Evolutionary conservation across 2,329 filamentous ascomycete genomes (phyloP).

Genomic region (Aspergillus udagawae): DNA sequence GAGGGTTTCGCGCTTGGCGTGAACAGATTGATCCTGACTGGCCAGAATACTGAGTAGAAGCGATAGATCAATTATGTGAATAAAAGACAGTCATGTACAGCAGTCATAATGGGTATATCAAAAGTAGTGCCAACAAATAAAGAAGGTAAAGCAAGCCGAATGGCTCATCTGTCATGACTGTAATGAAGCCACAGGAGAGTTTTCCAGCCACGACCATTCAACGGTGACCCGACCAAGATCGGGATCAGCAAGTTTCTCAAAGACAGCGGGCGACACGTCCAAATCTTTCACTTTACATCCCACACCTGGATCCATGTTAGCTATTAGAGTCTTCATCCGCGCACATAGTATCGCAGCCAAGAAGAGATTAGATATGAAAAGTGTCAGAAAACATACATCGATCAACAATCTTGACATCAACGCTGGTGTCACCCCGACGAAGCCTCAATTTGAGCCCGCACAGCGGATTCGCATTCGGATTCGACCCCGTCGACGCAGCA

Average conservation of each 20-base stretch:
- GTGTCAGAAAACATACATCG: constrained; percentile 46
- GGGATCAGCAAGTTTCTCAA: constrained; percentile 44
- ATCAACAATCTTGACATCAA: constrained; percentile 65
- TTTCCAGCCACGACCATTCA: constrained; percentile 50
- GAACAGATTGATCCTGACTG: constrained; percentile 39
- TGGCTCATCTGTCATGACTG: constrained; percentile 1
- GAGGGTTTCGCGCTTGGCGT: constrained; percentile 42
- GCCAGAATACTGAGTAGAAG: constrained; percentile 34
- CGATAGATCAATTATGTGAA: not conserved
- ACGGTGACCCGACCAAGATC: constrained; percentile 46
- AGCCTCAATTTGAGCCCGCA: constrained; percentile 67
- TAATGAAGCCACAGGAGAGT: constrained; percentile 23
- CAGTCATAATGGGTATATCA: not conserved
- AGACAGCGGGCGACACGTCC: constrained; percentile 48
- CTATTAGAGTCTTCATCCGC: constrained; percentile 8
- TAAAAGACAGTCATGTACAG: not conserved
- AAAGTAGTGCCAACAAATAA: constrained; percentile 1
- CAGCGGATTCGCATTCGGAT: constrained; percentile 62
- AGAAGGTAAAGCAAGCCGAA: not conserved
- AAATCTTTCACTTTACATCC: constrained; percentile 48
- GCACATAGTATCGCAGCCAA: not conserved
- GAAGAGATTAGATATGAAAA: not conserved
- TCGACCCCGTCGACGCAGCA: constrained; percentile 46
- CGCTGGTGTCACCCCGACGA: constrained; percentile 50
- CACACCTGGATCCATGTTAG: constrained; percentile 28